Conservation (phyloP, 805 yeast genomes). For the Lachancea waltii region DNA sequence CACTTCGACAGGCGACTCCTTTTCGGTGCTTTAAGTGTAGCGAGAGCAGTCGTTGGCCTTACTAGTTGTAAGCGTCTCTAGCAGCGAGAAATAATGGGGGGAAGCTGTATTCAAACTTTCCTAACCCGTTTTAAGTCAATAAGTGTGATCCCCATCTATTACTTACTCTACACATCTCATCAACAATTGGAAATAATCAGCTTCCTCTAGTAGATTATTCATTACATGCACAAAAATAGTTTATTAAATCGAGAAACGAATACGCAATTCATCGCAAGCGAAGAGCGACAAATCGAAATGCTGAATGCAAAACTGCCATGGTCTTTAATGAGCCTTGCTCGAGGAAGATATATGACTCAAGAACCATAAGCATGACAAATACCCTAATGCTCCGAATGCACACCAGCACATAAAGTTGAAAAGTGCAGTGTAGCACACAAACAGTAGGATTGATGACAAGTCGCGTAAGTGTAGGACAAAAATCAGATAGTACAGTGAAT, state of each 20-base stretch:
- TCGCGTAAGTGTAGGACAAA: conserved; percentile 55
- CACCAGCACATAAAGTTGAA: conserved; percentile 57
- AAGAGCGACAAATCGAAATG: background rate
- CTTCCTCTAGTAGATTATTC: conserved; percentile 12
- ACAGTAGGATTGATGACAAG: conserved; percentile 58
- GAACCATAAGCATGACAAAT: conserved; percentile 59
- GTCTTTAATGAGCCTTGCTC: conserved; percentile 2
- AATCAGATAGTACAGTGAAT: conserved; percentile 61
- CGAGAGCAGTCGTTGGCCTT: no score
- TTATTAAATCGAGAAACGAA: conserved; percentile 1
- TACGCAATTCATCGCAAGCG: background rate
- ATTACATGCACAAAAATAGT: conserved; percentile 4
- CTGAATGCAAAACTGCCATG: background rate
- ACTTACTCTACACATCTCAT: no score
- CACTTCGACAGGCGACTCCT: no score
- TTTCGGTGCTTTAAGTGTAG: no score
- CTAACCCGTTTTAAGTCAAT: no score
- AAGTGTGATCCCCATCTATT: no score
- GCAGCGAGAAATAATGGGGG: no score
- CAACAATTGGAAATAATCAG: no score
- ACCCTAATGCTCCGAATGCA: conserved; percentile 70
- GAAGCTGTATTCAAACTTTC: no score
- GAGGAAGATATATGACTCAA: conserved; percentile 36
- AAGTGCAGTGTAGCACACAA: conserved; percentile 64
- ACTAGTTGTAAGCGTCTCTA: no score